phyloP scores from a whole-genome alignment of 495 filamentous ascomycete species.

The Xylaria nigripes region DNA sequence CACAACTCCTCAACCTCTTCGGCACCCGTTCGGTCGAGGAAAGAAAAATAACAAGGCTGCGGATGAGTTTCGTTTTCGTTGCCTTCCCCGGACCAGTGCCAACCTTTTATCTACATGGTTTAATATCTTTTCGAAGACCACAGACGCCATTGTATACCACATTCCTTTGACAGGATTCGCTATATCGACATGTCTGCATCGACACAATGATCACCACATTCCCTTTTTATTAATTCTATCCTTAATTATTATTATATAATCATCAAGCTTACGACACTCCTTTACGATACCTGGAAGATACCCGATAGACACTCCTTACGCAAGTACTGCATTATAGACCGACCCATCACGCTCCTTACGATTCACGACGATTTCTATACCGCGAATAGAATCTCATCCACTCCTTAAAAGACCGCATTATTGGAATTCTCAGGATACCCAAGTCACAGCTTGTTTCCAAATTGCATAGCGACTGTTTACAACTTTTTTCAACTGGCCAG shows the following conservation, averaged over 20 bases:
- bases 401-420: slow-evolving; percentile 26
- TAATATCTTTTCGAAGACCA: slow-evolving; percentile 26
- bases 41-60: slow-evolving; percentile 14
- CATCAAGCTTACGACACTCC: slow-evolving; percentile 38
- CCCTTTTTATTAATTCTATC: slow-evolving; percentile 29
- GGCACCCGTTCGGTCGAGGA: slow-evolving; percentile 22
- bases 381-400: slow-evolving; percentile 26
- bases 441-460: slow-evolving; percentile 33
- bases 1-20: slow-evolving; percentile 24
- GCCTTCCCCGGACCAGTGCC: neutral
- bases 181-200: slow-evolving; percentile 31
- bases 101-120: neutral
- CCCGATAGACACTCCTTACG: slow-evolving; percentile 43
- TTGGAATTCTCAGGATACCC: slow-evolving; percentile 27
- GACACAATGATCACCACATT: slow-evolving; percentile 39
- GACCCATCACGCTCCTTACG: slow-evolving; percentile 30
- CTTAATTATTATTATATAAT: slow-evolving; percentile 35
- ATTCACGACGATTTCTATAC: slow-evolving; percentile 30
- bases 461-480: slow-evolving; percentile 47
- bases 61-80: neutral
- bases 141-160: slow-evolving; percentile 45
- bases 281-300: slow-evolving; percentile 33
- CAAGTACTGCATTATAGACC: slow-evolving; percentile 31
- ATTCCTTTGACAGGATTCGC: slow-evolving; percentile 37
- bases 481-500: slow-evolving; percentile 19